Base-by-base conservation (phyloP, 768 basidiomycete genomes). In the Dioszegia aurantiaca region DNA sequence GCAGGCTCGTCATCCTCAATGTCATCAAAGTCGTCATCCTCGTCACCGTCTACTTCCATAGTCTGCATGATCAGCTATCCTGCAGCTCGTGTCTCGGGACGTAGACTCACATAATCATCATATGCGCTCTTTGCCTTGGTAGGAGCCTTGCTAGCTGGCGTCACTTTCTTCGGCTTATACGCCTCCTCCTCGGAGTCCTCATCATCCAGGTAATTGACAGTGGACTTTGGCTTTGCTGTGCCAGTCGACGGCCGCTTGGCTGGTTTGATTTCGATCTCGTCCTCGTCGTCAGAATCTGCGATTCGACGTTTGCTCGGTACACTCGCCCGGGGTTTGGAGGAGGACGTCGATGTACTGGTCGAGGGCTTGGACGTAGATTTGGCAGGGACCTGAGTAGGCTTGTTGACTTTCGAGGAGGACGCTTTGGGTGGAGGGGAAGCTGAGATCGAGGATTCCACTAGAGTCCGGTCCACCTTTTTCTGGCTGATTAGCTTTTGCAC, bases 1-100 rank as follows among this genome's bases (percentile, higher is more conserved):
- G 58, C 42, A 11, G 48, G 56, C 30, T 67, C 60, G 17, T 65
- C 61, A 12, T 68, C 70, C 51, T 74, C 67, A 45, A 69, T 51
- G 45, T 58, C 40, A 49, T 61, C 61, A 54, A n/a, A n/a, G n/a
- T 61, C 51, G 47, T 55, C 56, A 9, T 61, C 58, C 26, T 63
- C 55, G 33, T 6, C 33, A 19, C 62, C 60, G 26, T 72, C 68
- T 5, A 69, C 46, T 11, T 68, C 58, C 66, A 68, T 68, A 1
- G 70, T 62, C 70, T 72, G 28, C 17, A 16, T n/a, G 14, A 40
- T 65, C 44, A 64, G 55, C 56, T n/a, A n/a, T n/a, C n/a, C n/a
- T n/a, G n/a, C n/a, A n/a, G n/a, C n/a, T n/a, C n/a, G n/a, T n/a
- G n/a, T n/a, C n/a, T n/a, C n/a, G n/a, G n/a, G n/a, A n/a, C n/a